phyloP scores from a whole-genome alignment of 176 grass and related monocot species.

The Chloris gayana region DNA sequence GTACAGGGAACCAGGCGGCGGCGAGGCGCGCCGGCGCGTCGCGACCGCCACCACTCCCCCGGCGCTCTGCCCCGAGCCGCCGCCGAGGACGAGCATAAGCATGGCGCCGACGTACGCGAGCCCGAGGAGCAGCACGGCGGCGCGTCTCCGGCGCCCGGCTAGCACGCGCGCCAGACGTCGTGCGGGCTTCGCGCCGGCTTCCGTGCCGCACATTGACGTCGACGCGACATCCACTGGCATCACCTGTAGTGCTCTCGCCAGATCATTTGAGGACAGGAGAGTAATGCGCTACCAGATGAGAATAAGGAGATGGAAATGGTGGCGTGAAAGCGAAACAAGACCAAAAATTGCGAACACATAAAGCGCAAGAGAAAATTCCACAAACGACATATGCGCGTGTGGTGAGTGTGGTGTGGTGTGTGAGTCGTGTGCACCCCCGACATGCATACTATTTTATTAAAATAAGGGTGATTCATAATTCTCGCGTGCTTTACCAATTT shows the following conservation, averaged over 20 bases:
- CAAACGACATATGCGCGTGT: too few species aligned
- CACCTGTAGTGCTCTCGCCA: neutral
- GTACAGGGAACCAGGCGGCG: conserved; percentile 73
- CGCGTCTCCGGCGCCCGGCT: conserved; percentile 45
- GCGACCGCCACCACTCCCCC: conserved; percentile 36
- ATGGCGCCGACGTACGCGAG: conserved; percentile 56
- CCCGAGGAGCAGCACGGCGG: conserved; percentile 54
- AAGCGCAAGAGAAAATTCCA: too few species aligned
- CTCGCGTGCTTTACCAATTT: too few species aligned
- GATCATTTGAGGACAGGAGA: conserved; percentile 27
- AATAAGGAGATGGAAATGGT: neutral
- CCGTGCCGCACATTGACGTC: conserved; percentile 33
- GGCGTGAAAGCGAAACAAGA: neutral
- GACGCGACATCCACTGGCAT: conserved; percentile 21
- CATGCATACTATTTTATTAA: too few species aligned
- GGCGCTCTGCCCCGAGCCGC: conserved; percentile 23
- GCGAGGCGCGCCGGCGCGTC: conserved; percentile 19
- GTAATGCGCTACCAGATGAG: neutral
- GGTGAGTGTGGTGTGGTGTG: too few species aligned
- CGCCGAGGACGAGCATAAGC: conserved; percentile 47
- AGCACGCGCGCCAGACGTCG: conserved; percentile 37
- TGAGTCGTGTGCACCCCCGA: too few species aligned
- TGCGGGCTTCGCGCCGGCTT: conserved; percentile 20
- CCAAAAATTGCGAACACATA: neutral
- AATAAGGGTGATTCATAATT: too few species aligned